Percentiles rank a stretch among this genome's conserved stretches.
phyloP scores from a whole-genome alignment of 139 green algal species.

The Eudorina sp. region DNA sequence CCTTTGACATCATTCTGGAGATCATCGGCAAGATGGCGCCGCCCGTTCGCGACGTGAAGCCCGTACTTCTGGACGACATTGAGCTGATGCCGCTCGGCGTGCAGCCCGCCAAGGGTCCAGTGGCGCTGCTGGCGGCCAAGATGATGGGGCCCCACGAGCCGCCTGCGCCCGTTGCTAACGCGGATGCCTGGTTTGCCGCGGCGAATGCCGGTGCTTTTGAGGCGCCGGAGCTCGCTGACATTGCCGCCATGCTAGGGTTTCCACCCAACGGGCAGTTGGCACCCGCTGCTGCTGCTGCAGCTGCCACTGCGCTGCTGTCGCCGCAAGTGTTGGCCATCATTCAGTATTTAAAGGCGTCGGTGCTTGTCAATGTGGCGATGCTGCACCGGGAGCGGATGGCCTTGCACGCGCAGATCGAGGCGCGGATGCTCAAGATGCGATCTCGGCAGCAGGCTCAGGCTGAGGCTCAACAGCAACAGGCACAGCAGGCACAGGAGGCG shows the following conservation, averaged over 20 bases:
- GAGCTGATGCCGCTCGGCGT: slow-evolving; percentile 34
- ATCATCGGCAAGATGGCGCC: not conserved
- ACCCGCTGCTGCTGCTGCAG: not conserved
- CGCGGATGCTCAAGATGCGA: not conserved
- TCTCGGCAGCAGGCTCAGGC: not conserved
- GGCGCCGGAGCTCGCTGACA: not conserved
- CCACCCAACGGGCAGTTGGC: not conserved
- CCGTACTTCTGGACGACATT: not conserved
- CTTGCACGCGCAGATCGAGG: not conserved
- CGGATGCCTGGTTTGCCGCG: not conserved
- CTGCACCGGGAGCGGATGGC: not conserved
- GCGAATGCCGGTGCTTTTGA: not conserved
- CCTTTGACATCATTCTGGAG: slow-evolving; percentile 7
- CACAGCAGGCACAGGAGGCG: not conserved
- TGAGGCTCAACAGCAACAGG: not conserved
- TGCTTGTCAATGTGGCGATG: not conserved
- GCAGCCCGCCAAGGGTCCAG: not conserved
- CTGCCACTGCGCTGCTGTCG: not conserved
- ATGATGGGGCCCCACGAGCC: not conserved
- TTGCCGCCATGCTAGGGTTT: not conserved
- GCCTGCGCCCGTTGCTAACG: not conserved
- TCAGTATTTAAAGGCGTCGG: not conserved
- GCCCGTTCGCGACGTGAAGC: not conserved
- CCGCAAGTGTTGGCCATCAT: not conserved
- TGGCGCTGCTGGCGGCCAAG: not conserved